A percentile compares a stretch with the other conserved stretches of the same genome.
Evolutionary conservation across 768 basidiomycete genomes (phyloP).

Genomic region (Podaxis rugospora): DNA sequence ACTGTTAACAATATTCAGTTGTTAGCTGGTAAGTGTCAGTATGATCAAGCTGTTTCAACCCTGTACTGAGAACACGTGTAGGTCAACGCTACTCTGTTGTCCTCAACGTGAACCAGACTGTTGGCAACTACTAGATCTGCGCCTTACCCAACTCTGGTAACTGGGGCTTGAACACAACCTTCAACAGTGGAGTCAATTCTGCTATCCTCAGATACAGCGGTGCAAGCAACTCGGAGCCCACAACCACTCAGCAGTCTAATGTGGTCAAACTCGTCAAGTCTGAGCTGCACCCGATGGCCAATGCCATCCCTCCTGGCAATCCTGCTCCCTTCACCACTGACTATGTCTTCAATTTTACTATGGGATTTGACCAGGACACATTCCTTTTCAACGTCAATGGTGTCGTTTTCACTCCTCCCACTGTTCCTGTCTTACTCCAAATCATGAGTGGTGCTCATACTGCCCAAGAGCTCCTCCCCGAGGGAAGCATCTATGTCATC

Average conservation of each 20-base stretch:
- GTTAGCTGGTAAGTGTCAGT: constrained; percentile 16
- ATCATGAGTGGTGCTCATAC: constrained; percentile 14
- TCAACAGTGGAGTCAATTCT: background rate
- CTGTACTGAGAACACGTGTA: background rate
- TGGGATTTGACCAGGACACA: background rate
- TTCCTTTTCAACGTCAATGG: background rate
- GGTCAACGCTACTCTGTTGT: constrained; percentile 43
- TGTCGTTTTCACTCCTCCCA: constrained; percentile 13
- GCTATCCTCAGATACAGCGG: background rate
- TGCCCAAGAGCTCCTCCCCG: constrained; percentile 22
- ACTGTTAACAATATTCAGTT: constrained; percentile 26
- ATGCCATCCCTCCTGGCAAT: background rate
- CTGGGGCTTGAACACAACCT: background rate
- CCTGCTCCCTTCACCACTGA: background rate
- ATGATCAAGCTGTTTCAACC: background rate
- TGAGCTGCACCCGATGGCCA: background rate
- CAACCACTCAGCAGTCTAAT: background rate
- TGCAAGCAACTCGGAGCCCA: background rate
- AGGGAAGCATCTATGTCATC: constrained; percentile 30
- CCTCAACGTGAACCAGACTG: constrained; percentile 23
- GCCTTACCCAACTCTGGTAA: constrained; percentile 15
- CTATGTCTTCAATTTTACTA: background rate
- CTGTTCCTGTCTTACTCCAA: constrained; percentile 15
- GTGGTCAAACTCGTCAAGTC: background rate
- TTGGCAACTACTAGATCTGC: constrained; percentile 30